Evolutionary conservation across 2,329 filamentous ascomycete genomes (phyloP).

Genomic region (Fusarium buharicum): DNA sequence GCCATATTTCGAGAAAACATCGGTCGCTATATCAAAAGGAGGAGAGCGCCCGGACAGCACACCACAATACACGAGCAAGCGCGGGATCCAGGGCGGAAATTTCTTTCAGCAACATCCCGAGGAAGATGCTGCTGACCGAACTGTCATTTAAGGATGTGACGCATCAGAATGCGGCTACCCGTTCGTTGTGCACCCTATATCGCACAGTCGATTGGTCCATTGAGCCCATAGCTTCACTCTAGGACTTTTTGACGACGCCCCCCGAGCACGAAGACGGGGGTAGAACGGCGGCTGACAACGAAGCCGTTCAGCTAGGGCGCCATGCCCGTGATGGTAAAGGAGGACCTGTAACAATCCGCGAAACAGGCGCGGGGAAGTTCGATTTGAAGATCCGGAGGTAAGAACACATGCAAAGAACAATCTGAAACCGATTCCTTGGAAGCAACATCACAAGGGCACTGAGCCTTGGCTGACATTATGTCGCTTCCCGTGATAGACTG

Average conservation of each 20-base stretch:
- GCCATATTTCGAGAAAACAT: slow-evolving; percentile 10
- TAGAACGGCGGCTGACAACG: slow-evolving; percentile 21
- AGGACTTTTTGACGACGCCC: slow-evolving; percentile 24
- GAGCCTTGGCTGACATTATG: slow-evolving; percentile 35
- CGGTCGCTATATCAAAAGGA: slow-evolving; percentile 13
- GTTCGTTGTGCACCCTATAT: slow-evolving; percentile 28
- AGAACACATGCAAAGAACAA: slow-evolving; percentile 30
- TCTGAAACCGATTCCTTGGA: slow-evolving; percentile 25
- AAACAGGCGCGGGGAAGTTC: slow-evolving; percentile 19
- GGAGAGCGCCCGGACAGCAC: slow-evolving; percentile 13
- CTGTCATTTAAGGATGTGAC: slow-evolving; percentile 43
- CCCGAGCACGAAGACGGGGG: slow-evolving; percentile 15
- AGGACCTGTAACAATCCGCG: slow-evolving; percentile 31
- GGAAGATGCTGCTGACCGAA: slow-evolving; percentile 34
- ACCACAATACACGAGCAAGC: slow-evolving; percentile 24
- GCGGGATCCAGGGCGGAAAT: slow-evolving; percentile 36
- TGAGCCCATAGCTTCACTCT: slow-evolving; percentile 18
- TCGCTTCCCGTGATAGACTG: slow-evolving; percentile 36
- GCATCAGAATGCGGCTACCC: slow-evolving; percentile 24
- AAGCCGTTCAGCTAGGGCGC: slow-evolving; percentile 26
- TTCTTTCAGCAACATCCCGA: slow-evolving; percentile 39
- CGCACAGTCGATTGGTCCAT: slow-evolving; percentile 33
- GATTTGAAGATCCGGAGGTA: slow-evolving; percentile 30
- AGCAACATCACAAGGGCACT: slow-evolving; percentile 41
- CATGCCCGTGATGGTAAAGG: slow-evolving; percentile 13